A percentile compares a stretch with the other conserved stretches of the same genome.
Conservation (phyloP, 768 basidiomycete species). For the Leccinum sublutescens region DNA sequence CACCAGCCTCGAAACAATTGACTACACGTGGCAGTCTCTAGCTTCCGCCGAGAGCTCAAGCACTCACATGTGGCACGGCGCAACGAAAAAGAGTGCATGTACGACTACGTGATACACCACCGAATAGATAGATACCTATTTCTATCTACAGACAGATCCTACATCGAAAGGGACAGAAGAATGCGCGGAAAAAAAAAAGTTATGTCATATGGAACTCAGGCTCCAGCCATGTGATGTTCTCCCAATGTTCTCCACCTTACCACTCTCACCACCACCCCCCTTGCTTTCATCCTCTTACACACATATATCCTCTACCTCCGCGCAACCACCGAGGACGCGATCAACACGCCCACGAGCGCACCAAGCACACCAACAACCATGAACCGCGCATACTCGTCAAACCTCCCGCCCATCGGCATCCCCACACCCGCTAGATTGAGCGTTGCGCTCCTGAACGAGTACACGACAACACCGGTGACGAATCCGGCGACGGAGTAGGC, state of each 20-base stretch:
- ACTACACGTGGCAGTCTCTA: neutral
- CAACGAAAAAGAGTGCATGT: neutral
- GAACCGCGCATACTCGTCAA: slow-evolving; percentile 62
- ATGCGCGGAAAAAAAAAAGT: neutral
- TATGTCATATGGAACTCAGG: neutral
- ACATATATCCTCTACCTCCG: slow-evolving; percentile 14
- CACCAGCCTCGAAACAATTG: neutral
- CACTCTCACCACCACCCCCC: neutral
- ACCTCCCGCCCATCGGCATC: slow-evolving; percentile 38
- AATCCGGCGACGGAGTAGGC: slow-evolving; percentile 71
- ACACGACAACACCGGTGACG: slow-evolving; percentile 61
- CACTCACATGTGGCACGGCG: neutral
- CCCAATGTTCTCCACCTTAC: neutral
- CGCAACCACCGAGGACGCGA: slow-evolving; percentile 43
- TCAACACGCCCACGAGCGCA: slow-evolving; percentile 59
- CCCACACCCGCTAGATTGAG: slow-evolving; percentile 36
- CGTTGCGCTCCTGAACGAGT: slow-evolving; percentile 56
- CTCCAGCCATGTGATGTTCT: neutral
- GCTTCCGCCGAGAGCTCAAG: neutral
- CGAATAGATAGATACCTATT: neutral
- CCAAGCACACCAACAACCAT: slow-evolving; percentile 63
- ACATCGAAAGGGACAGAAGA: neutral
- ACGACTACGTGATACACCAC: neutral
- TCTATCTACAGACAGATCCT: neutral
- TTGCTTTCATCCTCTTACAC: neutral